phyloP scores from a whole-genome alignment of 495 filamentous ascomycete species.

The Hyaloscypha hepaticicola region DNA sequence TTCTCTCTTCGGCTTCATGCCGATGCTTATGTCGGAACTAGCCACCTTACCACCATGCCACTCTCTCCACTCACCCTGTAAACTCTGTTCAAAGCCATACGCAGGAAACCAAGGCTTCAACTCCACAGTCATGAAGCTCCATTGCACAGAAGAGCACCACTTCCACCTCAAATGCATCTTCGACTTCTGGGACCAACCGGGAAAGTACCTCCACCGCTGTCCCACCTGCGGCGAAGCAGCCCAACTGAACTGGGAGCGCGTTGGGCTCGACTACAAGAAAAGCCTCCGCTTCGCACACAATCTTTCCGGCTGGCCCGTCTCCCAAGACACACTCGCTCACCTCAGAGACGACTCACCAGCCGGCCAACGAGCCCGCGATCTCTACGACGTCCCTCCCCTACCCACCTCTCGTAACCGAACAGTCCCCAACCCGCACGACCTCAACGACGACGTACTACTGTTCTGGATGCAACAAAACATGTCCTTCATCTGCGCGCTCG shows the following conservation, averaged over 20 bases:
- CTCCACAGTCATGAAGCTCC: slow-evolving; percentile 10
- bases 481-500: background rate
- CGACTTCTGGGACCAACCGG: slow-evolving; percentile 13
- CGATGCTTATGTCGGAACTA: too few species aligned
- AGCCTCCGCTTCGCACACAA: background rate
- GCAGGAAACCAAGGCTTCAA: background rate
- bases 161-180: slow-evolving; percentile 22
- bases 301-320: background rate
- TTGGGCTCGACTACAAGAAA: background rate
- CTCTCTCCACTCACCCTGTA: background rate
- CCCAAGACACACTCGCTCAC: background rate
- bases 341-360: background rate
- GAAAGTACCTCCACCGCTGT: slow-evolving; percentile 8
- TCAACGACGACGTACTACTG: background rate
- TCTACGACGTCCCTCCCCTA: background rate
- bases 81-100: slow-evolving; percentile 4
- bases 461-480: background rate
- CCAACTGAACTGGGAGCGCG: background rate
- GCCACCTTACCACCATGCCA: too few species aligned
- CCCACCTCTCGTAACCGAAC: background rate
- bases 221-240: slow-evolving; percentile 1
- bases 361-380: background rate
- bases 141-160: slow-evolving; percentile 1
- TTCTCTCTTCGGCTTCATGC: too few species aligned
- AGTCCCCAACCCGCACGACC: background rate